Percentiles rank a stretch among this genome's conserved stretches.
Evolutionary conservation across 768 basidiomycete species (phyloP).

Genomic region (Tephrocybe sp.): DNA sequence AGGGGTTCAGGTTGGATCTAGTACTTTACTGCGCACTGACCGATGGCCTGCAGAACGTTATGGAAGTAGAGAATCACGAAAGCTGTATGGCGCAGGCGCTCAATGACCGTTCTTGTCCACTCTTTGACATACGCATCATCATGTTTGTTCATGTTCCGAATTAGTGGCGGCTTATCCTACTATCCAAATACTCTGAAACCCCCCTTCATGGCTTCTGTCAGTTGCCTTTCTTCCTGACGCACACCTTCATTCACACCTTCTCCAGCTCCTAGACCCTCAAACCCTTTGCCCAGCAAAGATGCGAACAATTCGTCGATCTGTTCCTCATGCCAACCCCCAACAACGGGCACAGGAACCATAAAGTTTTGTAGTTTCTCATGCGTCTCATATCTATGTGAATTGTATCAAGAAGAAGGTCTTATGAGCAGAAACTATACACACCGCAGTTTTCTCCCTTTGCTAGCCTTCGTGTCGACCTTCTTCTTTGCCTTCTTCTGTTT

Average conservation of each 20-base stretch:
- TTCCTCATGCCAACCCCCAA: constrained; percentile 88
- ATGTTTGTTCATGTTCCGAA: constrained; percentile 43
- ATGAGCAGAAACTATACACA: constrained; percentile 30
- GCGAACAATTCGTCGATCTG: constrained; percentile 95
- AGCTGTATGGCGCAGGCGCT: constrained; percentile 1
- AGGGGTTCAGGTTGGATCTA: not conserved
- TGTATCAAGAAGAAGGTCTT: not conserved
- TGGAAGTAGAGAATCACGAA: not conserved
- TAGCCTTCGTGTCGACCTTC: constrained; percentile 93
- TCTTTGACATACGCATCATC: constrained; percentile 12
- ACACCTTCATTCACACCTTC: constrained; percentile 27
- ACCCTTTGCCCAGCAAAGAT: constrained; percentile 79
- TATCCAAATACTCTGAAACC: constrained; percentile 67
- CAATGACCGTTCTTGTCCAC: not conserved
- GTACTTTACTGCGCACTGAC: not conserved
- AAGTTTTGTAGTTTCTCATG: constrained; percentile 98
- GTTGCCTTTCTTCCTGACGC: constrained; percentile 26
- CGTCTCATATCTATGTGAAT: constrained; percentile 70
- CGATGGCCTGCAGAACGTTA: not conserved
- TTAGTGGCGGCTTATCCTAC: constrained; percentile 25
- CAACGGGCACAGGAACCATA: constrained; percentile 82
- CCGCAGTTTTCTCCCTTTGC: constrained; percentile 93
- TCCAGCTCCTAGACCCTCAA: constrained; percentile 35
- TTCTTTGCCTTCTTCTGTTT: constrained; percentile 75
- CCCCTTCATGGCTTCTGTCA: constrained; percentile 32